phyloP scores from a whole-genome alignment of 768 basidiomycete genomes.

The Psilocybe subaeruginosa region DNA sequence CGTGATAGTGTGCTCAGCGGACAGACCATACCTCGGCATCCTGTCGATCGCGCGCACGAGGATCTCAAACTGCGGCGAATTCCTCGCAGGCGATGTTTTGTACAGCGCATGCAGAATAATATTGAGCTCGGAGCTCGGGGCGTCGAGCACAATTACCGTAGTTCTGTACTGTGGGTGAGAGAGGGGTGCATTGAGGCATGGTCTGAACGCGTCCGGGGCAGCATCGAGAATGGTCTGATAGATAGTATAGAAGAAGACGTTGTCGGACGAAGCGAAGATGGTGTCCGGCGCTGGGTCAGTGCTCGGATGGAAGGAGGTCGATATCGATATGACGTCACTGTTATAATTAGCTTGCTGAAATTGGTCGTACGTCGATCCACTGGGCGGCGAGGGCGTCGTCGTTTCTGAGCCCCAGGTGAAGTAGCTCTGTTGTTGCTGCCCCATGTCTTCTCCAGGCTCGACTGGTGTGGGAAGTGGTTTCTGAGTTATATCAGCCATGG shows the following conservation, averaged over 20 bases:
- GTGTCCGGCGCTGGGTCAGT: background rate
- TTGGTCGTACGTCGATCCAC: no score
- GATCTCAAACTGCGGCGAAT: conserved; percentile 51
- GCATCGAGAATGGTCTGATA: background rate
- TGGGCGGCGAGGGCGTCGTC: no score
- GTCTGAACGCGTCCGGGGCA: conserved; percentile 9
- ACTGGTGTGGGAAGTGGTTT: no score
- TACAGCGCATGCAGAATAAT: conserved; percentile 60
- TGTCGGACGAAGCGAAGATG: background rate
- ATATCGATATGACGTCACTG: background rate
- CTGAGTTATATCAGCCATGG: no score
- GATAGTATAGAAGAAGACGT: background rate
- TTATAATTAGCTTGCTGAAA: background rate
- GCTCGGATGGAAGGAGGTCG: background rate
- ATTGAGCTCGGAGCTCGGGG: conserved; percentile 51
- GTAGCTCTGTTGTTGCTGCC: no score
- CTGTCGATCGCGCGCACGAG: conserved; percentile 46
- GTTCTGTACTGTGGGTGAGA: conserved; percentile 19
- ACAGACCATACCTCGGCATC: conserved; percentile 29
- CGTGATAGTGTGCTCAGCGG: conserved; percentile 24
- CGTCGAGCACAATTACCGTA: conserved; percentile 43
- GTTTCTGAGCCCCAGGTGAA: no score
- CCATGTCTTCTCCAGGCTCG: no score
- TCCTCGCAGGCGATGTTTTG: conserved; percentile 49
- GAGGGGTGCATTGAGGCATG: conserved; percentile 31